Evolutionary conservation across 2,329 filamentous ascomycete genomes (phyloP), one percentile per base, ranked within the genome.

Genomic region (Hypoxylon sp.): DNA sequence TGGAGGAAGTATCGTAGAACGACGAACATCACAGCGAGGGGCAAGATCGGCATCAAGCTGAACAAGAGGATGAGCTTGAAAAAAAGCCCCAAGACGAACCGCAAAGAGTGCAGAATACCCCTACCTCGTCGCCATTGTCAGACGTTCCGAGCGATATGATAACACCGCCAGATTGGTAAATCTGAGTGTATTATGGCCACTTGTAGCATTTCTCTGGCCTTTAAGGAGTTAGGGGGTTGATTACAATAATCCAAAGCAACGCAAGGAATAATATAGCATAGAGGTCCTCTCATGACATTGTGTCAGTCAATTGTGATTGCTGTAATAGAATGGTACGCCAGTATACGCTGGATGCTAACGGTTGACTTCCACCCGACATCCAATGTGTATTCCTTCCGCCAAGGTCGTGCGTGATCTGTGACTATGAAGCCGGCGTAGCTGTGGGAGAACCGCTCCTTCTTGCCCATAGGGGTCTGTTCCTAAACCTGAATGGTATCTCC

Each of bases 1-100:
- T 87, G 7, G 80, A 87, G 70, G 85, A 88, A 74, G 83, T 87
- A 54, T 77, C 78, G 20, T 85, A 76, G 68, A 52, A 72, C 70
- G 33, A 68, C 64, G 62, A 76, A 75, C 38, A 58, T 26, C 36
- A 18, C 9, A 28, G 16, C 11, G 11, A 11, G n/a, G 14, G 7
- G 22, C 51, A 44, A 53, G 38, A 30, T 14, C 12, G 4, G 2
- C 16, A 32, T 32, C 38, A 44, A 32, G 24, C 22, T 11, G 1
- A 22, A 4, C 24, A 28, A 7, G 2, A 42, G 18, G 24, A 30
- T 42, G 50, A 30, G 12, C 33, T 26, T 33, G 30, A 33, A 12
- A 33, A 33, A 12, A 11, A 33, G 4, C 30, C 30, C 22, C 20
- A 14, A 26, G 36, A 30, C 18, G n/a, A 26, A 14, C 22, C 6